Base-by-base conservation (phyloP, 305 asterid species). In the Caryopteris hybrid region DNA sequence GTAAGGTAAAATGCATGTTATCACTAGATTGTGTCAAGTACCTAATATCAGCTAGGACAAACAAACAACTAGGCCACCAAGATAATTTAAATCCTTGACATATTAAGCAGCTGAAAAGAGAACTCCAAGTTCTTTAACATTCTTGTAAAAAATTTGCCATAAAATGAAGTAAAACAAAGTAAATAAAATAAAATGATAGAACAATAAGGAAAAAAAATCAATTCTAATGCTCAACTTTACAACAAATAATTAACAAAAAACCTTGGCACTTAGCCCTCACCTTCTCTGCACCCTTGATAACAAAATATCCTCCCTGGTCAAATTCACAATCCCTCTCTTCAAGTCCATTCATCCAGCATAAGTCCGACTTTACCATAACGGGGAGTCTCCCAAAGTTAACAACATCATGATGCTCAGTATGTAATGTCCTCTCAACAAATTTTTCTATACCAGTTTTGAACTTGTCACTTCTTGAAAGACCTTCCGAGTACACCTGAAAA, bases 261-360 rank as follows among this genome's bases (percentile, higher is more conserved):
- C 38, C 38, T 27, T 61, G 61, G 45, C 18, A 66, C 38, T 21
- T 34, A 60, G 63, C 36, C 66, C 72, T 78, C 66, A 94, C 99
- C 98, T 94, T 94, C 81, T 91, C 98, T 20, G 98, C 97, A 50
- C 99, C 99, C 86, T 94, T 94, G 78, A 94, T 78, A 8, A 94
- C 77, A 69, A 94, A 94, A 74, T 91, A 94, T 33, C 99, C 99
- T 64, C 99, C 99, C 29, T 88, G 79, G 41, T 91, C 99, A 64
- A 87, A 89, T n/a, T 88, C 95, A 58, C 98, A 94, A 60, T 94
- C 98, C 74, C 27, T 70, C 77, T 86, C 79, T 33, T 84, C 81
- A 2, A 12, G 56, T 51, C 39, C 74, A 42, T 64, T 84, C 97
- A 76, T 83, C 93, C 89, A 81, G 79, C 98, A 94, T 54, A 84